Conservation (phyloP, 1,284 basidiomycete genomes). For the Ustilago nuda region DNA sequence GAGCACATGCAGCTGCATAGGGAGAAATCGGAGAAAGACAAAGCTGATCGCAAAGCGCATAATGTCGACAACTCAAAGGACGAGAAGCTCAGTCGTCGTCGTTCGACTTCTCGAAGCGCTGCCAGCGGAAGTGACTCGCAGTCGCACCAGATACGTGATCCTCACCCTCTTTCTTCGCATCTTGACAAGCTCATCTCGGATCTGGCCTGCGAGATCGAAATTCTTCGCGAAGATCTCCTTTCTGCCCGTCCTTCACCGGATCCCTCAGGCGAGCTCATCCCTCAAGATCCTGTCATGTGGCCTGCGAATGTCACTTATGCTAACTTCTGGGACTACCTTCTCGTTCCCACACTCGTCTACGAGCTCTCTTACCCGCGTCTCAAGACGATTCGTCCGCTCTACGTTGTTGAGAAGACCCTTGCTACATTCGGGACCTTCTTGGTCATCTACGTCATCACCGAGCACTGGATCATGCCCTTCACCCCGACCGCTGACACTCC, state of each 20-base stretch:
- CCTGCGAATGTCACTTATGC: constrained; percentile 85
- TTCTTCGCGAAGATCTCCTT: constrained; percentile 81
- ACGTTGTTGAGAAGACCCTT: constrained; percentile 92
- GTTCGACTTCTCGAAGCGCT: constrained; percentile 7
- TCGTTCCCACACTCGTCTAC: constrained; percentile 93
- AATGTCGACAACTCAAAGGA: constrained; percentile 8
- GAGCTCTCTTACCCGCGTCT: constrained; percentile 95
- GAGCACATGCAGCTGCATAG: constrained; percentile 45
- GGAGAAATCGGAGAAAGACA: constrained; percentile 24
- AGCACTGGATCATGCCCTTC: constrained; percentile 81
- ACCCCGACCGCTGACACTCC: constrained; percentile 71
- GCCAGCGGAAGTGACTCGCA: constrained; percentile 15
- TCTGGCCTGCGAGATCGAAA: constrained; percentile 81
- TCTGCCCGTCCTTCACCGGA: constrained; percentile 20
- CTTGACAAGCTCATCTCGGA: constrained; percentile 77
- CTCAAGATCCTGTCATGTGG: constrained; percentile 73
- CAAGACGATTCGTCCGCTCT: constrained; percentile 83
- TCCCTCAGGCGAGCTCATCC: constrained; percentile 17
- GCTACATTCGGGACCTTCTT: constrained; percentile 96
- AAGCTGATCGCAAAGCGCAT: constrained; percentile 22
- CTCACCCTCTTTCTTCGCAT: constrained; percentile 79
- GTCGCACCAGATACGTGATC: constrained; percentile 56
- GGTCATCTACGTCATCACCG: constrained; percentile 83
- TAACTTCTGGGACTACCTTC: constrained; percentile 88
- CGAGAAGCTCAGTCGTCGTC: constrained; percentile 11